Evolutionary conservation across 345 rosid genomes (phyloP), one percentile per base, ranked within the genome.

Genomic region (Eucalyptus pauciflora): DNA sequence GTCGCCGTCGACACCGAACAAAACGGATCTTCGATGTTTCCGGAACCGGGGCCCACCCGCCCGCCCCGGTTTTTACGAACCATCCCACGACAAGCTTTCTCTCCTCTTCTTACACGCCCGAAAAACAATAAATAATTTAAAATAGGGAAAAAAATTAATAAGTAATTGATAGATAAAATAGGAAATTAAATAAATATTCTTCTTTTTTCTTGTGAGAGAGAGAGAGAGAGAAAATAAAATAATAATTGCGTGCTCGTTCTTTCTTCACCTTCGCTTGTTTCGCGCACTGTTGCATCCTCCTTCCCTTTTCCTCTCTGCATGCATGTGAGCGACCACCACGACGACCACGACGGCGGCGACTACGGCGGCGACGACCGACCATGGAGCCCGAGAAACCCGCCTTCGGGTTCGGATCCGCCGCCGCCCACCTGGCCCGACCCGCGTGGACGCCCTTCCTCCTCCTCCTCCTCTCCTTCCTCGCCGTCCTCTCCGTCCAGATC

Each of bases 401-500:
- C 58, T 85, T 46, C 83, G 3, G 83, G 29, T 7, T 76, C 83
- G 48, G 48, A 76, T 76, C 83, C 48, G 48, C 12, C 48, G 48
- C 83, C 15, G 29, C 27, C 29, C 83, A 22, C 83, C 29, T 76
- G 83, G 29, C 83, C 83, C 91, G 92, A 79, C 93, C 97, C 8
- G 93, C 96, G 7, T 92, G 94, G 94, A 92, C 96, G 50, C 64
- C 67, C 29, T 86, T 92, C 31, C 90, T 95, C 85, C 88, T 96
- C 88, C 90, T 97, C 67, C 86, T 93, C 76, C 91, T 94, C 92
- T 90, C 97, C 88, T 87, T 92, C 85, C 29, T 93, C 80, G 92
- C 93, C 14, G 90, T 96, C 88, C 87, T 97, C 54, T 92, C 94
- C 89, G 88, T 94, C 89, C 99, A 97, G 91, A 90, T 96, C 91